A percentile compares a stretch with the other conserved stretches of the same genome.
Conservation (phyloP, 495 filamentous ascomycete genomes). For the Neurospora hispaniola region DNA sequence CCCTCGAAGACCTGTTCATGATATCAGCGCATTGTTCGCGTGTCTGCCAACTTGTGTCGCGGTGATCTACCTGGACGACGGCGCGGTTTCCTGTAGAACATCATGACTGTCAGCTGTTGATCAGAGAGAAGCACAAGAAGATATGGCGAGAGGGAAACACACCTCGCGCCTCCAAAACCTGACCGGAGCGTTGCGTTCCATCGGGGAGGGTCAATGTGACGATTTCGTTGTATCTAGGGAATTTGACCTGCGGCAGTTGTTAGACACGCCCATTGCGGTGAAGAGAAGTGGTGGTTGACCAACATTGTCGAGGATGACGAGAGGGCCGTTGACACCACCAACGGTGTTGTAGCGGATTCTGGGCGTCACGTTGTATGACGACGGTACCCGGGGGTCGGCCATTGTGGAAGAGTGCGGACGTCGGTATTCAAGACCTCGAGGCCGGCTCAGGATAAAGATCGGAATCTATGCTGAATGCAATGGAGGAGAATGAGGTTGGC, state of each 20-base stretch:
- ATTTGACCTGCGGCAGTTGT: slow-evolving; percentile 67
- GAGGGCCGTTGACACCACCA: slow-evolving; percentile 91
- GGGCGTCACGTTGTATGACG: slow-evolving; percentile 61
- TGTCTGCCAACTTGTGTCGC: background rate
- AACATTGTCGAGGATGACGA: slow-evolving; percentile 95
- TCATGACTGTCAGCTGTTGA: slow-evolving; percentile 11
- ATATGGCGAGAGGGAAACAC: slow-evolving; percentile 11
- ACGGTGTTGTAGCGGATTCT: slow-evolving; percentile 96
- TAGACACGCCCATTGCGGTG: slow-evolving; percentile 12
- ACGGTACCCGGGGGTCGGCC: slow-evolving; percentile 74
- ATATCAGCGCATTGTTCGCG: slow-evolving; percentile 7
- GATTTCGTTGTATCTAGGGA: slow-evolving; percentile 94
- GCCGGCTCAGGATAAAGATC: slow-evolving; percentile 9
- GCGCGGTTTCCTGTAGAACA: slow-evolving; percentile 64
- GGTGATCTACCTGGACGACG: slow-evolving; percentile 69
- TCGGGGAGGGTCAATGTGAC: slow-evolving; percentile 92
- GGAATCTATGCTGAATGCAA: slow-evolving; percentile 3
- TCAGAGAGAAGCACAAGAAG: background rate
- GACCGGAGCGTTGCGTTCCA: slow-evolving; percentile 85
- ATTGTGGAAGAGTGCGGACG: slow-evolving; percentile 26
- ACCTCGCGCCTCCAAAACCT: slow-evolving; percentile 97
- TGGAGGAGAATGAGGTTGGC: slow-evolving; percentile 1
- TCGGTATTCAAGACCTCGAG: slow-evolving; percentile 3
- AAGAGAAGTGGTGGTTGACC: slow-evolving; percentile 13
- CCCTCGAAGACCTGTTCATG: slow-evolving; percentile 83